These are phyloP conservation scores for Byssothecium circinans DNA, from an alignment of 2,329 filamentous ascomycete genomes.

Conservation along the genomic window DNA sequence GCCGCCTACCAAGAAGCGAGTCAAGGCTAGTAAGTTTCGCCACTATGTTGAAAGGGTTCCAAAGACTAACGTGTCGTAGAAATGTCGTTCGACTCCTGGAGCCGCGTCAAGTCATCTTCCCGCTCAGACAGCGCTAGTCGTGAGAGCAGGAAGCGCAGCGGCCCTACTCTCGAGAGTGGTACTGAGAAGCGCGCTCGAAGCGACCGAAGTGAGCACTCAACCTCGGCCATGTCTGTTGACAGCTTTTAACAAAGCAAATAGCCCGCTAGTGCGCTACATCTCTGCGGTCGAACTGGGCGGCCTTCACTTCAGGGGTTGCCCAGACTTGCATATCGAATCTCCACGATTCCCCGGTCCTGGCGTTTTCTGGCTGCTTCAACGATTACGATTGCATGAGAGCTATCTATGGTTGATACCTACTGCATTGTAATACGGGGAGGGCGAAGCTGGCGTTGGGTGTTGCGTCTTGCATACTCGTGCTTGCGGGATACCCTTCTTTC, in stretches of 20 bases:
- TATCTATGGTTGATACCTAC: not conserved
- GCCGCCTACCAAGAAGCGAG: constrained; percentile 60
- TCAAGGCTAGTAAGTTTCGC: constrained; percentile 59
- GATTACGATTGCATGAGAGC: constrained; percentile 3
- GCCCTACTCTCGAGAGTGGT: constrained; percentile 31
- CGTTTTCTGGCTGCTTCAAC: not conserved
- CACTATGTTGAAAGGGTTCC: constrained; percentile 2
- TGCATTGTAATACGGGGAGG: constrained; percentile 7
- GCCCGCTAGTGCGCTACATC: constrained; percentile 8
- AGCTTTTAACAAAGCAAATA: constrained; percentile 26
- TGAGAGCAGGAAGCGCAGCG: constrained; percentile 41
- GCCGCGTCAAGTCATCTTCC: constrained; percentile 59
- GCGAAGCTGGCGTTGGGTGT: constrained; percentile 4
- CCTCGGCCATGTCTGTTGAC: constrained; percentile 29
- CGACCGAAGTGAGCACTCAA: constrained; percentile 21
- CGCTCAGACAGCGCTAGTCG: constrained; percentile 40
- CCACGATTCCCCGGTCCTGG: not conserved
- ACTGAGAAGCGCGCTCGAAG: constrained; percentile 37
- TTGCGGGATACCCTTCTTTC: constrained; percentile 8
- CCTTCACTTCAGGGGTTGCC: no score
- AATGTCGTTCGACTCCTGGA: constrained; percentile 65
- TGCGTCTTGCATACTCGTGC: not conserved
- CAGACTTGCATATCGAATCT: no score
- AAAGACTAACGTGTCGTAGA: constrained; percentile 14
- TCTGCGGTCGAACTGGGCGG: not conserved